Base-by-base conservation (phyloP, 345 rosid genomes). In the Eutrema heterophyllum region DNA sequence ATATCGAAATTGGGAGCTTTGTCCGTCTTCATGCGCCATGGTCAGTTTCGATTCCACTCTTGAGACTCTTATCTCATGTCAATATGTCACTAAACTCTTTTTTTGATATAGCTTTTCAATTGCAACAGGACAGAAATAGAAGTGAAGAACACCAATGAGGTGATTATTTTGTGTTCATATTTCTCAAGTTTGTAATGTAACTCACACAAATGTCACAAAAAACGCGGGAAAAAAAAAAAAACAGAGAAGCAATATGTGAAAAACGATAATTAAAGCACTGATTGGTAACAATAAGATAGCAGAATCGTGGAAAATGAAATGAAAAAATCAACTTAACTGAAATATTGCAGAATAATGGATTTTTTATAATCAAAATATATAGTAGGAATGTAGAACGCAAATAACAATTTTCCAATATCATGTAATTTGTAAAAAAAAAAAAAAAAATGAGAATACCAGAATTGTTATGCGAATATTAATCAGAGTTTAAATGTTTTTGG, bases 61-160 rank as follows among this genome's bases (percentile, higher is more conserved):
- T 62, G 7, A 50, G 40, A 21, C 46, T 16, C 77, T 50, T 38
- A 30, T 67, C 61, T 26, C 21, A 56, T 53, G 41, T 27, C 13
- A 41, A 29, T 44, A 11, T 41, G 36, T 62, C 52, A 41, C 59
- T 16, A 9, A 9, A 65, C 68, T 41, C 50, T 67, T 27, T 56
- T 56, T 40, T 15, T 54, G 33, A 61, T 61, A 24, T 7, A 24
- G 15, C 51, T 54, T 60, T 60, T 29, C 18, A 44, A 46, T 54
- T 74, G 59, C 68, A 76, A 66, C 90, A 93, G 97, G 98, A 88
- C 84, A 80, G 94, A 91, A 78, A 78, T 89, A 73, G 82, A 73
- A 70, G 64, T 84, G 50, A 40, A 48, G 62, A 86, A 78, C 13
- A 16, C 44, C 70, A 73, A 63, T 43, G 82, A 84, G 73, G 75